Base-by-base conservation (phyloP, 2,329 filamentous ascomycete genomes). In the Teratosphaeria epicoccoides region DNA sequence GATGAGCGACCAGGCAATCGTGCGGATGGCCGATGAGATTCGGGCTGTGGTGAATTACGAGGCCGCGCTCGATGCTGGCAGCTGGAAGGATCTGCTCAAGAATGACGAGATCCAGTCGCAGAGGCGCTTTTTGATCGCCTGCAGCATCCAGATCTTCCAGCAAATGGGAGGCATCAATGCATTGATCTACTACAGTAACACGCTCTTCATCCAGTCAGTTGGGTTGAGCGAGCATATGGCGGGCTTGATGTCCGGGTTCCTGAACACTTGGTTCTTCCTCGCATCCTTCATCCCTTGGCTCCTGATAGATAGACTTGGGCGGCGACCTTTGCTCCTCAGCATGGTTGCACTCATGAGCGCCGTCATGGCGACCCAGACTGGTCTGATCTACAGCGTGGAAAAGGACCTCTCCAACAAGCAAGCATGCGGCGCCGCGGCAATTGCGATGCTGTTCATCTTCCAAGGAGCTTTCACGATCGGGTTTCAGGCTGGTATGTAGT, bases 311-410 rank as follows among this genome's bases (percentile, higher is more conserved):
- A 70, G 68, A 49, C 65, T 75, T 49, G 74, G 74, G 12, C 72
- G 85, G 25, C 77, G 85, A n/a, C 78, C 79, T 61, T 76, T 88
- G 55, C 61, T 65, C 44, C 46, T 66, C 12, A 63, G 58, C 45
- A 65, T 66, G 59, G 62, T 66, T 43, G 55, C 55, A 10, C 51
- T 66, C 0, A 81, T 82, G 70, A 80, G 81, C 25, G 65, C 76
- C 1, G 82, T 81, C 49, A 88, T 88, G 84, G 77, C 82, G 1
- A 75, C 87, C 14, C 67, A 77, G 10, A 73, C 74, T 6, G 65
- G 68, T 10, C 59, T 68, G 24, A 63, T 68, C 52, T 73, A 69
- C 51, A 63, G 62, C 40, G 61, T 63, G 12, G 24, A 48, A 22
- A 48, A 48, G 24, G 20, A 33, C 6, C n/a, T 45, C 10, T n/a